Evolutionary conservation across 106 monocot genomes (phyloP).

Genomic region (Triglochin maritima): DNA sequence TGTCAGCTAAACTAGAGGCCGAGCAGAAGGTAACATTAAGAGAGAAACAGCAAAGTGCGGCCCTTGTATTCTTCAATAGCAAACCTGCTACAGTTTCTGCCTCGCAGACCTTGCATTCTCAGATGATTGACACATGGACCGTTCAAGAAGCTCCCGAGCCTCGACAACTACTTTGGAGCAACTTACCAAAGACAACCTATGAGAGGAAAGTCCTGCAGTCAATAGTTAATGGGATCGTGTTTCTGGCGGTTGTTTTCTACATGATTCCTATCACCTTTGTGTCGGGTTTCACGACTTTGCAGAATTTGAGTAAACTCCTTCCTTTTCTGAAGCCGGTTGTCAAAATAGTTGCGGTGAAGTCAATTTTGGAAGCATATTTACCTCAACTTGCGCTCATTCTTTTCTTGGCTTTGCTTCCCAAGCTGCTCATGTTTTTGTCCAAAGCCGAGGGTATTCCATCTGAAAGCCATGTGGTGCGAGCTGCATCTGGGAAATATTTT

Average conservation of each 20-base stretch:
- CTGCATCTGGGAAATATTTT: constrained; percentile 88
- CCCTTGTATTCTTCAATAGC: constrained; percentile 70
- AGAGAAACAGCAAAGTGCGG: constrained; percentile 68
- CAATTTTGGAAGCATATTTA: constrained; percentile 69
- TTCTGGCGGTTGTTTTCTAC: constrained; percentile 81
- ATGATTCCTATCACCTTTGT: constrained; percentile 69
- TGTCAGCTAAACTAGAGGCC: constrained; percentile 50
- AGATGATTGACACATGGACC: constrained; percentile 55
- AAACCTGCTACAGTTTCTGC: constrained; percentile 64
- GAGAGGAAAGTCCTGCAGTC: constrained; percentile 45
- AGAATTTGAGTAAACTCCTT: constrained; percentile 42
- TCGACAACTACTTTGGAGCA: constrained; percentile 63
- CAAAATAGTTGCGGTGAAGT: constrained; percentile 38
- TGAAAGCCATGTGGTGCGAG: constrained; percentile 51
- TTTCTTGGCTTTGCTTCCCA: constrained; percentile 84
- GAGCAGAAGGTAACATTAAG: constrained; percentile 62
- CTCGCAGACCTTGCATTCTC: constrained; percentile 76
- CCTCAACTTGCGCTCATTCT: constrained; percentile 85
- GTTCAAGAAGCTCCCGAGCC: constrained; percentile 91
- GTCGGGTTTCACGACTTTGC: constrained; percentile 72
- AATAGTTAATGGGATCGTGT: constrained; percentile 57
- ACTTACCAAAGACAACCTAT: constrained; percentile 59
- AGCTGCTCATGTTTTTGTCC: constrained; percentile 72
- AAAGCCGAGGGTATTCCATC: constrained; percentile 72
- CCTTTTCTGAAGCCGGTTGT: constrained; percentile 76